Percentiles rank a stretch among this genome's conserved stretches.
Evolutionary conservation across 225 moss, liverwort and hornwort species (phyloP).

Genomic region (Sphagnum contortum): DNA sequence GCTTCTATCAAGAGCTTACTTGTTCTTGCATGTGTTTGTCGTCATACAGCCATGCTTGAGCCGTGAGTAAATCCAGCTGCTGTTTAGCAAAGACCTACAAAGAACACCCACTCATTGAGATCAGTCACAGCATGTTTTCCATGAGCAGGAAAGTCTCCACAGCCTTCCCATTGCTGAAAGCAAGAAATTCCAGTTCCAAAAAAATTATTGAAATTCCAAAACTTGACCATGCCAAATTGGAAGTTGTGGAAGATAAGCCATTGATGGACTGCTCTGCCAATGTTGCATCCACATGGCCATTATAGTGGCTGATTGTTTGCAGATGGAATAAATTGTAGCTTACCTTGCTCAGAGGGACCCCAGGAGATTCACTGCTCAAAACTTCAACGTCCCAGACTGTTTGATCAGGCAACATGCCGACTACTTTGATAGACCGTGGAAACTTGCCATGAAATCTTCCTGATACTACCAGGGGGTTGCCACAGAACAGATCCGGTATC

Average conservation of each 20-base stretch:
- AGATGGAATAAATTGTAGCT: background rate
- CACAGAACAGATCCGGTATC: constrained; percentile 72
- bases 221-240: too few species aligned
- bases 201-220: too few species aligned
- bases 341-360: constrained; percentile 68
- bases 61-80: constrained; percentile 68
- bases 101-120: background rate
- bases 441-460: constrained; percentile 60
- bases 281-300: background rate
- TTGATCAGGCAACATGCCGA: constrained; percentile 51
- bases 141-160: background rate
- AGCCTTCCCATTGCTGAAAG: background rate
- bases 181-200: background rate
- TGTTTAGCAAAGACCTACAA: constrained; percentile 79
- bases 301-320: background rate
- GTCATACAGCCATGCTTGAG: constrained; percentile 57
- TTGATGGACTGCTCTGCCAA: background rate
- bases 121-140: background rate
- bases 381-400: constrained; percentile 47
- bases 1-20: constrained; percentile 20
- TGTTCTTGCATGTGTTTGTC: constrained; percentile 41
- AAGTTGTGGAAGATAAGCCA: too few species aligned
- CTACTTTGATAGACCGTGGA: constrained; percentile 42
- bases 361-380: constrained; percentile 27
- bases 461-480: constrained; percentile 62